Conservation (phyloP, 2,329 filamentous ascomycete genomes). For the Helicocarpus griseus region DNA sequence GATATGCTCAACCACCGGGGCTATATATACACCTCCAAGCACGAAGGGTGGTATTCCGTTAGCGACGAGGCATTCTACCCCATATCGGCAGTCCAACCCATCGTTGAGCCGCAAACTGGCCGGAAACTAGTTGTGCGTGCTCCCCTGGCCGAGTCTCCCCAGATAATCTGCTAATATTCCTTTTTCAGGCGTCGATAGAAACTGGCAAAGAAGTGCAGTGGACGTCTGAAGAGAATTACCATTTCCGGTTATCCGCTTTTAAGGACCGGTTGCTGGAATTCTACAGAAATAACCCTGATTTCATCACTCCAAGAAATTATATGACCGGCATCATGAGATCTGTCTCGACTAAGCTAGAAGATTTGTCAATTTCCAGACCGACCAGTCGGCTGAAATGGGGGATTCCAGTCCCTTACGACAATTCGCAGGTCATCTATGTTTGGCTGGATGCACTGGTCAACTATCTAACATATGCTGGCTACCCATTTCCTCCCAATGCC, state of each 20-base stretch:
- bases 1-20: slow-evolving; percentile 63
- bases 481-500: slow-evolving; percentile 59
- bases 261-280: slow-evolving; percentile 68
- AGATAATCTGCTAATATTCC: slow-evolving; percentile 9
- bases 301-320: slow-evolving; percentile 61
- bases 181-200: slow-evolving; percentile 56
- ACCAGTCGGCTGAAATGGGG: slow-evolving; percentile 73
- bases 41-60: slow-evolving; percentile 93
- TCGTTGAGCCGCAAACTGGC: slow-evolving; percentile 70
- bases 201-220: slow-evolving; percentile 91
- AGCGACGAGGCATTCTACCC: slow-evolving; percentile 97
- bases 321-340: slow-evolving; percentile 71
- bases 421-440: slow-evolving; percentile 86
- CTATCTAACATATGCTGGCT: slow-evolving; percentile 81
- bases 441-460: slow-evolving; percentile 96
- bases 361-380: slow-evolving; percentile 83
- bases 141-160: background rate
- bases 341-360: slow-evolving; percentile 68
- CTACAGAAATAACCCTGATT: slow-evolving; percentile 66
- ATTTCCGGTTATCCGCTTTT: slow-evolving; percentile 82
- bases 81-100: slow-evolving; percentile 59
- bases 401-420: slow-evolving; percentile 75
- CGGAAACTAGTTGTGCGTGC: slow-evolving; percentile 60
- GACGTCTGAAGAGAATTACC: slow-evolving; percentile 88
- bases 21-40: slow-evolving; percentile 73